Evolutionary conservation across 129 eudicot genomes (phyloP).

Genomic region (Saussurea involucrata): DNA sequence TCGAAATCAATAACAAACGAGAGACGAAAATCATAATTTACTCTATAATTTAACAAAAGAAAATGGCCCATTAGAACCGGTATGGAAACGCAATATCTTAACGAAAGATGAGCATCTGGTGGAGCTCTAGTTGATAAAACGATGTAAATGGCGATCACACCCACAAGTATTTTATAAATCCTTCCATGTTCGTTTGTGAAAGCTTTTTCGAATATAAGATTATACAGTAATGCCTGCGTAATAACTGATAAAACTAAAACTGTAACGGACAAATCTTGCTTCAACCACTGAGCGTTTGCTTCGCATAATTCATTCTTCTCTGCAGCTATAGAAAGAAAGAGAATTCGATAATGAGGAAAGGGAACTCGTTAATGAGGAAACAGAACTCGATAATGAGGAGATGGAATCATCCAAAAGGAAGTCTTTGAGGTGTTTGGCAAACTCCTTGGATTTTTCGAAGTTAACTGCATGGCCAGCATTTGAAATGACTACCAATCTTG

Average conservation of each 20-base stretch:
- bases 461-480: slow-evolving; percentile 87
- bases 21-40: no score
- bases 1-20: no score
- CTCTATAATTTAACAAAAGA: no score
- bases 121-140: neutral
- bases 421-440: slow-evolving; percentile 61
- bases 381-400: neutral
- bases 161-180: neutral
- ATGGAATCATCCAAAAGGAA: slow-evolving; percentile 44
- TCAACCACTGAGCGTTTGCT: neutral
- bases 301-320: slow-evolving; percentile 11
- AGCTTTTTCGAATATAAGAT: neutral
- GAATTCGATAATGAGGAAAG: neutral
- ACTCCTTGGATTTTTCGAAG: slow-evolving; percentile 72
- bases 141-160: neutral
- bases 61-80: no score
- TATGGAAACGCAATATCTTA: no score
- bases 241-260: neutral
- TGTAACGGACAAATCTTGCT: slow-evolving; percentile 8
- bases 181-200: neutral
- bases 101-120: neutral
- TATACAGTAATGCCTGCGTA: neutral
- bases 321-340: slow-evolving; percentile 18
- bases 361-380: neutral
- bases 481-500: slow-evolving; percentile 49